Conservation (phyloP, 768 basidiomycete genomes). For the Macrolepiota albuminosa region DNA sequence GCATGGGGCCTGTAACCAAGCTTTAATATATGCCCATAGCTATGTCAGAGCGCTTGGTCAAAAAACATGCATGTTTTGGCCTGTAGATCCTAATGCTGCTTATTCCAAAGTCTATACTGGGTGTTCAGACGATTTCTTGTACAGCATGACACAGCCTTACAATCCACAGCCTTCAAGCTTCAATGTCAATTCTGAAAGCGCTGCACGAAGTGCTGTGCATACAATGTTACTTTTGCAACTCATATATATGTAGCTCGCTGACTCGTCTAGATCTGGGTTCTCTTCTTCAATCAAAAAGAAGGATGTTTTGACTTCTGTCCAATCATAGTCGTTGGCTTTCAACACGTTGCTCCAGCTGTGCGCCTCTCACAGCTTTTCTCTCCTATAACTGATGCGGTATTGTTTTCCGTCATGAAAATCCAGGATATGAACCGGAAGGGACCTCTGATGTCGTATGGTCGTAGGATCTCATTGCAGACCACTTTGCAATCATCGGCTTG, state of each 20-base stretch:
- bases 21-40: too few species aligned
- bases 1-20: too few species aligned
- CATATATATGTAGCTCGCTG: background rate
- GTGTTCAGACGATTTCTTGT: too few species aligned
- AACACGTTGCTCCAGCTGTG: background rate
- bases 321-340: too few species aligned
- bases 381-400: background rate
- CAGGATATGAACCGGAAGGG: background rate
- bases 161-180: background rate
- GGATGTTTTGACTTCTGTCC: background rate
- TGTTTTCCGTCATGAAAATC: background rate
- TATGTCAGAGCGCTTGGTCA: too few species aligned
- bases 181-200: too few species aligned
- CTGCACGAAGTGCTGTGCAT: too few species aligned
- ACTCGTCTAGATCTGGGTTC: background rate
- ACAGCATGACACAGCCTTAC: background rate
- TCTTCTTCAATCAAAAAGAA: background rate
- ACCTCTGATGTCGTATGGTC: background rate
- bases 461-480: background rate
- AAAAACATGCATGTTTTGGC: too few species aligned
- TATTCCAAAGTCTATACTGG: too few species aligned
- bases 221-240: background rate
- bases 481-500: background rate
- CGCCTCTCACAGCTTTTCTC: background rate
- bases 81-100: too few species aligned